These are phyloP conservation scores for Saturnispora dispora DNA, from an alignment of 805 yeast species.

Conservation along the genomic window DNA sequence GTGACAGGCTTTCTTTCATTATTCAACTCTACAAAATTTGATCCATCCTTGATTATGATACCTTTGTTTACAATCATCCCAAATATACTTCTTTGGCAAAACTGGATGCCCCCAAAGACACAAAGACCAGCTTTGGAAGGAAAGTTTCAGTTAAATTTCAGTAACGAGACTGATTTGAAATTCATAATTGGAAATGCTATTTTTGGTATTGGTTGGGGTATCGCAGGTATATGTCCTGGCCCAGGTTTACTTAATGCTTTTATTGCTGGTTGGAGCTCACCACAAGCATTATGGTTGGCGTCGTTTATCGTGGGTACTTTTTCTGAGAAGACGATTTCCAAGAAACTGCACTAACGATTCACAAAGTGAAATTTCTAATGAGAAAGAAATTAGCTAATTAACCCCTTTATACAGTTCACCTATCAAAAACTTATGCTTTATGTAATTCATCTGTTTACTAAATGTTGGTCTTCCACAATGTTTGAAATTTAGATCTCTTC, in stretches of 20 bases:
- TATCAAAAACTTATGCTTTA: too few species aligned
- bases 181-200: conserved; percentile 35
- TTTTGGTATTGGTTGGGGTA: conserved; percentile 48
- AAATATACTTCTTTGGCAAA: conserved; percentile 32
- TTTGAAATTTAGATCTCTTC: too few species aligned
- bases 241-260: conserved; percentile 34
- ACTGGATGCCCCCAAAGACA: conserved; percentile 13
- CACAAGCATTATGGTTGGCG: conserved; percentile 23
- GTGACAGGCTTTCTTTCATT: conserved; percentile 39
- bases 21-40: conserved; percentile 29
- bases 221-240: conserved; percentile 45
- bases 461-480: too few species aligned
- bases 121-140: conserved; percentile 18
- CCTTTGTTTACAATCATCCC: conserved; percentile 37
- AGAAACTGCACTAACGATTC: not conserved
- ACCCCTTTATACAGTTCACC: not conserved
- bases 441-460: too few species aligned
- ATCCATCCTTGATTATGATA: conserved; percentile 40
- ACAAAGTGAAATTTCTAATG: not conserved
- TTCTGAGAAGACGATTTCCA: conserved; percentile 36
- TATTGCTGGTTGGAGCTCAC: conserved; percentile 14
- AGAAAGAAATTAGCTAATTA: not conserved
- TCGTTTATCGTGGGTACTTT: conserved; percentile 24
- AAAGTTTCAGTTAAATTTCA: conserved; percentile 20
- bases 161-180: conserved; percentile 19